Evolutionary conservation across 2,329 filamentous ascomycete genomes (phyloP).

Genomic region (Pseudocercospora musae): DNA sequence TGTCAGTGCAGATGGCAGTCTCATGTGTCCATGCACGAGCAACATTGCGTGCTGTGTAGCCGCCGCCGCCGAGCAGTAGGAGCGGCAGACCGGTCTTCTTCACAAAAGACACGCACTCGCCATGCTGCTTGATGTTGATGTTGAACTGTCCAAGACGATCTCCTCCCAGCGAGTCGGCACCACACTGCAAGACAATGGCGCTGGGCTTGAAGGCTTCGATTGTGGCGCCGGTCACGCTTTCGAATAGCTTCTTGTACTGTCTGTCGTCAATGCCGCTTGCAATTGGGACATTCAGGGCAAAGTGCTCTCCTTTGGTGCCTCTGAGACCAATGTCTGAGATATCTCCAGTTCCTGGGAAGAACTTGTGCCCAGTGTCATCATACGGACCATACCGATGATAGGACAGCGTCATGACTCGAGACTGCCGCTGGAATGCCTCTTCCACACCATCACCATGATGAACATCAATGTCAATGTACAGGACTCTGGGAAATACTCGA

Average conservation of each 20-base stretch:
- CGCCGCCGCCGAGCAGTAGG: conserved; percentile 88
- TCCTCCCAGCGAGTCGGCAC: conserved; percentile 89
- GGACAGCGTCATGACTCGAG: conserved; percentile 86
- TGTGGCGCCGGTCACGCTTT: conserved; percentile 72
- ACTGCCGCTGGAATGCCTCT: conserved; percentile 84
- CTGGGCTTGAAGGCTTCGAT: conserved; percentile 81
- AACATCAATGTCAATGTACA: conserved; percentile 94
- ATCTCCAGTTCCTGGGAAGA: conserved; percentile 67
- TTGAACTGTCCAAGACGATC: conserved; percentile 95
- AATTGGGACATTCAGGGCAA: conserved; percentile 66
- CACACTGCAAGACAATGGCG: conserved; percentile 92
- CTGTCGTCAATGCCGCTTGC: conserved; percentile 65
- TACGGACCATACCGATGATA: conserved; percentile 93
- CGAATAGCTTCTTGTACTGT: conserved; percentile 83
- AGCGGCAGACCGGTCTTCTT: conserved; percentile 78
- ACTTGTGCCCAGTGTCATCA: conserved; percentile 52
- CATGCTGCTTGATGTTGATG: conserved; percentile 91
- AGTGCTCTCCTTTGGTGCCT: conserved; percentile 72
- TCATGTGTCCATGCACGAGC: conserved; percentile 96
- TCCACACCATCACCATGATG: conserved; percentile 90
- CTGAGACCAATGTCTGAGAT: conserved; percentile 65
- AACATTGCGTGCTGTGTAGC: conserved; percentile 95
- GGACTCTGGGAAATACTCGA: conserved; percentile 74
- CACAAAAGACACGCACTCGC: conserved; percentile 83
- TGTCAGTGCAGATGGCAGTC: conserved; percentile 81